phyloP scores from a whole-genome alignment of 2,329 filamentous ascomycete genomes.

The Penicillium griseofulvum region DNA sequence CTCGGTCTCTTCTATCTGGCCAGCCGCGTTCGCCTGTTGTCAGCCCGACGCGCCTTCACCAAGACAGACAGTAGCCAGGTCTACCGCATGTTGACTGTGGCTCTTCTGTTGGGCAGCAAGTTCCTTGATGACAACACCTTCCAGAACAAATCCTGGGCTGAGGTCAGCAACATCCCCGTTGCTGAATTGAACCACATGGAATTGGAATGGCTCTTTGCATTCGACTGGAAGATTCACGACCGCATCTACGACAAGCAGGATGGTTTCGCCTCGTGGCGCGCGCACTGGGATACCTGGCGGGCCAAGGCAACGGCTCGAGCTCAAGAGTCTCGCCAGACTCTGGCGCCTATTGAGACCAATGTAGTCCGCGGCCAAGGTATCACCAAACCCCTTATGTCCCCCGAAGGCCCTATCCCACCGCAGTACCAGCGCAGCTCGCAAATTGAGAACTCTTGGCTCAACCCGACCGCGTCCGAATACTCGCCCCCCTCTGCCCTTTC shows the following conservation, averaged over 20 bases:
- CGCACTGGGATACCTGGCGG: constrained; percentile 65
- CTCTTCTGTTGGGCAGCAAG: constrained; percentile 85
- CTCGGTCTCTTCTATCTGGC: constrained; percentile 87
- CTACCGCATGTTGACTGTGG: constrained; percentile 83
- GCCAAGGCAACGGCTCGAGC: constrained; percentile 49
- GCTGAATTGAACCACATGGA: constrained; percentile 81
- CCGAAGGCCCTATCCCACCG: constrained; percentile 48
- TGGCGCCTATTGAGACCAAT: constrained; percentile 65
- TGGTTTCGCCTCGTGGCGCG: constrained; percentile 64
- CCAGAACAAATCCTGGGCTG: constrained; percentile 94
- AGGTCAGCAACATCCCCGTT: constrained; percentile 87
- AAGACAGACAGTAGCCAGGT: constrained; percentile 65
- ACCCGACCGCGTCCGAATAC: constrained; percentile 50
- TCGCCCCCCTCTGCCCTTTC: constrained; percentile 51
- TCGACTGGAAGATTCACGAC: constrained; percentile 82
- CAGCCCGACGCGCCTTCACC: constrained; percentile 51
- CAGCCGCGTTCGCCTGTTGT: constrained; percentile 75
- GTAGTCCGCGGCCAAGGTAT: constrained; percentile 51
- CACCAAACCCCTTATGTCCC: constrained; percentile 51
- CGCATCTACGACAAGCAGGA: constrained; percentile 72
- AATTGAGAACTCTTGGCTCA: constrained; percentile 53
- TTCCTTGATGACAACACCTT: constrained; percentile 97
- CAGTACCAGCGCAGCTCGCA: constrained; percentile 49
- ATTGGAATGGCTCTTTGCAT: constrained; percentile 79
- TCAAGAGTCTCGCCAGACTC: constrained; percentile 48